phyloP scores from a whole-genome alignment of 2,329 filamentous ascomycete species.

The Rhynchosporium graminicola region DNA sequence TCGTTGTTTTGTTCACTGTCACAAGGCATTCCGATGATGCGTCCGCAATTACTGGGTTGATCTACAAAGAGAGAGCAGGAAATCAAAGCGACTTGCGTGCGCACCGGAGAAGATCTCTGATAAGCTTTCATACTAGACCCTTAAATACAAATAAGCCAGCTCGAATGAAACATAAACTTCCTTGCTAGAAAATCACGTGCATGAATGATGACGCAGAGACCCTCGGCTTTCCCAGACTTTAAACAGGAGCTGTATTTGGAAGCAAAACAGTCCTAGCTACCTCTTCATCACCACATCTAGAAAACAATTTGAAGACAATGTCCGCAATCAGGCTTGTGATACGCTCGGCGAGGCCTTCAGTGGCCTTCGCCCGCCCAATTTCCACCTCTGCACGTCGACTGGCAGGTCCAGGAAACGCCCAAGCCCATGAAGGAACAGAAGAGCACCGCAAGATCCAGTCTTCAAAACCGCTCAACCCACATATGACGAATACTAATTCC shows the following conservation, averaged over 20 bases:
- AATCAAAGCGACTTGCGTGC: too few species aligned
- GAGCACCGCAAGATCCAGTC: constrained; percentile 57
- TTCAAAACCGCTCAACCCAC: constrained; percentile 59
- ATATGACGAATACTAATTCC: constrained; percentile 64
- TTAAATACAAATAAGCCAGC: background rate
- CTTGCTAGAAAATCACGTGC: constrained; percentile 7
- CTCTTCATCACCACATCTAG: background rate
- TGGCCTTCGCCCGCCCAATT: constrained; percentile 30
- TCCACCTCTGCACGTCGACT: constrained; percentile 31
- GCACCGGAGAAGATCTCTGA: too few species aligned
- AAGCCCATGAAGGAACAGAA: constrained; percentile 52
- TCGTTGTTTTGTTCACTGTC: too few species aligned
- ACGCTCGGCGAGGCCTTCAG: constrained; percentile 33
- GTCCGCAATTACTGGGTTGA: too few species aligned
- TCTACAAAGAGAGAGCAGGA: too few species aligned
- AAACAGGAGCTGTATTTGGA: background rate
- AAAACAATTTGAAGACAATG: constrained; percentile 24
- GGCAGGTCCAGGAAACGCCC: constrained; percentile 36
- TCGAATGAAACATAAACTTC: background rate
- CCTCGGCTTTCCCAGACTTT: constrained; percentile 19
- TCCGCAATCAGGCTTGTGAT: constrained; percentile 30
- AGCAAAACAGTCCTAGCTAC: background rate
- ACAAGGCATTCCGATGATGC: too few species aligned
- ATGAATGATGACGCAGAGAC: constrained; percentile 19
- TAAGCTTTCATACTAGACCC: background rate